Conservation (phyloP, 225 moss, liverwort and hornwort genomes). For the Climacium dendroides region DNA sequence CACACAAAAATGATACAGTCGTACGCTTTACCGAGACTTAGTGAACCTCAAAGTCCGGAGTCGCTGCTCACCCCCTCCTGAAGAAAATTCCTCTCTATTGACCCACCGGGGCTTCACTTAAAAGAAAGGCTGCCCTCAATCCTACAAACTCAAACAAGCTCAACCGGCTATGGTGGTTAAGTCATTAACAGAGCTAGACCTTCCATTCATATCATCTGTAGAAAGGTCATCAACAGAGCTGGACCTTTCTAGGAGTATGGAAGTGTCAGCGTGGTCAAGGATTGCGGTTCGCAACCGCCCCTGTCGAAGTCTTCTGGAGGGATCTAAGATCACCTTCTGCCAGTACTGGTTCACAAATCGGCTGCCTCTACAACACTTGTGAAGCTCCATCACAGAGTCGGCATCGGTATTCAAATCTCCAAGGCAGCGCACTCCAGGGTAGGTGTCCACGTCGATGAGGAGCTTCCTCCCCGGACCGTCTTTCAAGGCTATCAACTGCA, state of each 20-base stretch:
- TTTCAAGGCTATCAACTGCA: slow-evolving; percentile 80
- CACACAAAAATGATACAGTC: neutral
- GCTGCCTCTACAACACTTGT: neutral
- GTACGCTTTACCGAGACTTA: neutral
- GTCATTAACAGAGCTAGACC: neutral
- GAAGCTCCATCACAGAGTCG: slow-evolving; percentile 54
- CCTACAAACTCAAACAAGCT: neutral
- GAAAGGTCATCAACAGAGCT: neutral
- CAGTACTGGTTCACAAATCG: slow-evolving; percentile 33
- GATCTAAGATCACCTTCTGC: slow-evolving; percentile 24
- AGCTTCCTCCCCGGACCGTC: slow-evolving; percentile 46
- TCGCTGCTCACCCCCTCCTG: neutral
- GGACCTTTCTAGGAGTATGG: slow-evolving; percentile 12
- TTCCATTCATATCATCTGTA: neutral
- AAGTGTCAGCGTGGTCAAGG: slow-evolving; percentile 7
- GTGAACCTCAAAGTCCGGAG: neutral
- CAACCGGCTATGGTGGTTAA: neutral
- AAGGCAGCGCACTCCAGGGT: slow-evolving; percentile 22
- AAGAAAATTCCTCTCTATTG: neutral
- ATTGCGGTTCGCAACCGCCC: slow-evolving; percentile 15
- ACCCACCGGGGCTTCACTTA: neutral
- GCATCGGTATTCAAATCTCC: slow-evolving; percentile 36
- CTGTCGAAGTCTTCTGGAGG: slow-evolving; percentile 22
- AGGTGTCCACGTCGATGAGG: slow-evolving; percentile 59
- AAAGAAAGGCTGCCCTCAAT: neutral